phyloP scores from a whole-genome alignment of 2,329 filamentous ascomycete species.

The Diplodia intermedia region DNA sequence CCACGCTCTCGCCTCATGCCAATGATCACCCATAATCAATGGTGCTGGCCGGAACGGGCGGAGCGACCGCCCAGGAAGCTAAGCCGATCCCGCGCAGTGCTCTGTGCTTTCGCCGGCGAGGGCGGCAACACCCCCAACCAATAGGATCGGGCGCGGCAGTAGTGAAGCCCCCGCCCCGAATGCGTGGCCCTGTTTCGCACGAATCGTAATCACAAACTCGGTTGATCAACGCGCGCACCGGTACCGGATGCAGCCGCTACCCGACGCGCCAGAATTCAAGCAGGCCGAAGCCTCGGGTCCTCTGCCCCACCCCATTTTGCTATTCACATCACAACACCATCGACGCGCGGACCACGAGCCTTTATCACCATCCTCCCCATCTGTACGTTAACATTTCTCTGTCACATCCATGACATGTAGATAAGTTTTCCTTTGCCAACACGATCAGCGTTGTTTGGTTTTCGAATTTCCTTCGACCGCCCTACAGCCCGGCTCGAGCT shows the following conservation, averaged over 20 bases:
- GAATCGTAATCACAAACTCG: too few species aligned
- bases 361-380: too few species aligned
- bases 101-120: background rate
- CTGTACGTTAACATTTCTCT: background rate
- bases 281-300: background rate
- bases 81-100: background rate
- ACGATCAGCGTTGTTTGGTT: background rate
- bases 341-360: background rate
- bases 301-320: background rate
- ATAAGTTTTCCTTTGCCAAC: background rate
- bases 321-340: background rate
- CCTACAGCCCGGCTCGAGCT: background rate
- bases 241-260: background rate
- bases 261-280: constrained; percentile 2
- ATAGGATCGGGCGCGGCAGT: constrained; percentile 1
- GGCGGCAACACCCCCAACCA: background rate
- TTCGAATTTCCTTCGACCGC: background rate
- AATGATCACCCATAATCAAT: background rate
- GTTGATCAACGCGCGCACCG: too few species aligned
- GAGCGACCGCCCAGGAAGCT: too few species aligned
- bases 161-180: constrained; percentile 1
- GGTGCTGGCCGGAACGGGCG: too few species aligned
- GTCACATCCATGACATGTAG: background rate
- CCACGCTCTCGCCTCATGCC: background rate
- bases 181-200: background rate